These are phyloP conservation scores for Alternaria triticimaculans DNA, from an alignment of 2,329 filamentous ascomycete species.

Conservation along the genomic window DNA sequence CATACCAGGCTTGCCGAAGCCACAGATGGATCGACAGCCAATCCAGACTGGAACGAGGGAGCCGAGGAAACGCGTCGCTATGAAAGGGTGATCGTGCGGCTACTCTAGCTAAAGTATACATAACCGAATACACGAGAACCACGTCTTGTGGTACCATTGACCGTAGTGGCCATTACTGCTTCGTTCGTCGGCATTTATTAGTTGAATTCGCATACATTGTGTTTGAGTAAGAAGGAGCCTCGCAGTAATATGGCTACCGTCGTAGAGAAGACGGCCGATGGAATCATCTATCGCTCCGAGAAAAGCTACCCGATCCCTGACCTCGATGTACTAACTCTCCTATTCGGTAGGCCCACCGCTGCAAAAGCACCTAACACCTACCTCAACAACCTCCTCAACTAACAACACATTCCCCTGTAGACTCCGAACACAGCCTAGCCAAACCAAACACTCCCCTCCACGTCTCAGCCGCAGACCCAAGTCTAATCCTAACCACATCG, in stretches of 20 bases:
- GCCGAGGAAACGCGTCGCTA: background rate
- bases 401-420: slow-evolving; percentile 16
- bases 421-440: slow-evolving; percentile 40
- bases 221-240: background rate
- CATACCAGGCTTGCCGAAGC: slow-evolving; percentile 25
- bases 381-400: background rate
- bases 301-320: slow-evolving; percentile 45
- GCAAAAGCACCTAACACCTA: background rate
- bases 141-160: background rate
- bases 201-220: background rate
- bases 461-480: slow-evolving; percentile 63
- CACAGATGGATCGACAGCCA: background rate
- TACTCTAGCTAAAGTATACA: background rate
- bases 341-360: slow-evolving; percentile 47
- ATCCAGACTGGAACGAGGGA: background rate
- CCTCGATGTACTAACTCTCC: slow-evolving; percentile 50
- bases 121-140: background rate
- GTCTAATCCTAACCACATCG: slow-evolving; percentile 61
- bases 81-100: background rate
- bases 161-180: background rate
- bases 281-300: slow-evolving; percentile 41
- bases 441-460: slow-evolving; percentile 62
- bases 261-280: slow-evolving; percentile 39
- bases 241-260: slow-evolving; percentile 37
- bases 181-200: background rate